A percentile compares a stretch with the other conserved stretches of the same genome.
Evolutionary conservation across 2,329 filamentous ascomycete genomes (phyloP).

Genomic region (Rhexocercosporidium sp.): DNA sequence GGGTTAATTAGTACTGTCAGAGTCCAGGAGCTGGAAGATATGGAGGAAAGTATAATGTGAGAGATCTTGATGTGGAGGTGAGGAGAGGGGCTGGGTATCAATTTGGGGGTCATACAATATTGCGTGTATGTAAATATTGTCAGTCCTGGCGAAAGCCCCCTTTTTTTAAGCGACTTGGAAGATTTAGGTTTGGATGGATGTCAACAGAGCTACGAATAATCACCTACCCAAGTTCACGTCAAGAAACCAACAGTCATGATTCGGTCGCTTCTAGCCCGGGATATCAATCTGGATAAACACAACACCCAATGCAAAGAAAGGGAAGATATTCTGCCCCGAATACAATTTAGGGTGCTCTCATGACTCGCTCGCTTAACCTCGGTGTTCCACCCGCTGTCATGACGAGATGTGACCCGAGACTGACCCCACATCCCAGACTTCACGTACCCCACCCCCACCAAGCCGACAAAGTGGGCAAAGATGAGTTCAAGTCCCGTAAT

Average conservation of each 20-base stretch:
- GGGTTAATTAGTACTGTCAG: background rate
- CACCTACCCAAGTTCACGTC: no score
- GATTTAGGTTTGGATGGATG: background rate
- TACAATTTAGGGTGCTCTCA: background rate
- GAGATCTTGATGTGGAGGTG: background rate
- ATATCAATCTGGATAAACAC: background rate
- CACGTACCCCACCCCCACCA: background rate
- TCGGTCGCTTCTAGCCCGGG: background rate
- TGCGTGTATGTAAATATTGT: background rate
- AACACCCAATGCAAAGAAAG: background rate
- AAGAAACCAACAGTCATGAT: no score
- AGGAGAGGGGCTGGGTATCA: background rate
- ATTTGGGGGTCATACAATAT: background rate
- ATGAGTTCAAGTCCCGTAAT: background rate
- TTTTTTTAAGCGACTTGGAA: background rate
- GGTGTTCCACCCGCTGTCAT: conserved; percentile 7
- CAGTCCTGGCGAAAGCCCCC: background rate
- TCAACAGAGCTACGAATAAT: background rate
- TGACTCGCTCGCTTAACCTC: conserved; percentile 9
- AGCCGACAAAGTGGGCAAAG: background rate
- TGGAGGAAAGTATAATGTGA: background rate
- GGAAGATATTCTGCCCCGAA: background rate
- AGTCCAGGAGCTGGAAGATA: background rate
- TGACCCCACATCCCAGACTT: conserved; percentile 1
- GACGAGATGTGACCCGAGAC: background rate